These are phyloP conservation scores for Podaxis rugospora DNA, from an alignment of 768 basidiomycete genomes.

Conservation along the genomic window DNA sequence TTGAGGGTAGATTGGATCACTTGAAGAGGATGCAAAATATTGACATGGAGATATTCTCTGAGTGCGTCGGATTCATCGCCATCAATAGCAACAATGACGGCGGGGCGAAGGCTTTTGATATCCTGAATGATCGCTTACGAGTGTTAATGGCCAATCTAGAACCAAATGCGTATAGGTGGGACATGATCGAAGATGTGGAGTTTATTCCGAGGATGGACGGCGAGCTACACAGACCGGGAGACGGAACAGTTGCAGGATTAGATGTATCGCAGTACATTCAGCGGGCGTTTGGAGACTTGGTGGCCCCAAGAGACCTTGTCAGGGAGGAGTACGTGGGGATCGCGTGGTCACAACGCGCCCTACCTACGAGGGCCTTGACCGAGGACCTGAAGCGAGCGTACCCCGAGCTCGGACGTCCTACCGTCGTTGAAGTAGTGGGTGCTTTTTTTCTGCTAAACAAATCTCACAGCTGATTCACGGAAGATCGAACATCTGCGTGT, in stretches of 20 bases:
- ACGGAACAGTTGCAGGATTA: background rate
- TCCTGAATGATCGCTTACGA: conserved; percentile 1
- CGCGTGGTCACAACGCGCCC: conserved; percentile 22
- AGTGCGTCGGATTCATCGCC: background rate
- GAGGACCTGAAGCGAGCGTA: conserved; percentile 15
- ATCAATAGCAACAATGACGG: background rate
- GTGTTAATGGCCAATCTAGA: background rate
- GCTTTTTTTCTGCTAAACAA: background rate
- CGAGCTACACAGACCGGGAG: background rate
- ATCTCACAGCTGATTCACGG: background rate
- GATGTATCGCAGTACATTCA: conserved; percentile 1
- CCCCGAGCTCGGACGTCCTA: conserved; percentile 17
- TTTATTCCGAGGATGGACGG: background rate
- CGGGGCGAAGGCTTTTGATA: background rate
- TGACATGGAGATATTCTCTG: conserved; percentile 1
- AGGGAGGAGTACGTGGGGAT: conserved; percentile 14
- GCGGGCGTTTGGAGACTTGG: conserved; percentile 4
- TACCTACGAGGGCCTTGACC: conserved; percentile 12
- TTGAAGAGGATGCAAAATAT: background rate
- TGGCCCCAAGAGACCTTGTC: conserved; percentile 16
- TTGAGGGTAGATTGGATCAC: background rate
- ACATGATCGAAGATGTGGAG: background rate
- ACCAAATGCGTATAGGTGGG: background rate
- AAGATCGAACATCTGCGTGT: conserved; percentile 7
- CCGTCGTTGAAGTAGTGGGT: conserved; percentile 19